A percentile compares a stretch with the other conserved stretches of the same genome.
These are phyloP conservation scores for Pleurotus tuber-regium DNA, from an alignment of 768 basidiomycete species.

Conservation along the genomic window DNA sequence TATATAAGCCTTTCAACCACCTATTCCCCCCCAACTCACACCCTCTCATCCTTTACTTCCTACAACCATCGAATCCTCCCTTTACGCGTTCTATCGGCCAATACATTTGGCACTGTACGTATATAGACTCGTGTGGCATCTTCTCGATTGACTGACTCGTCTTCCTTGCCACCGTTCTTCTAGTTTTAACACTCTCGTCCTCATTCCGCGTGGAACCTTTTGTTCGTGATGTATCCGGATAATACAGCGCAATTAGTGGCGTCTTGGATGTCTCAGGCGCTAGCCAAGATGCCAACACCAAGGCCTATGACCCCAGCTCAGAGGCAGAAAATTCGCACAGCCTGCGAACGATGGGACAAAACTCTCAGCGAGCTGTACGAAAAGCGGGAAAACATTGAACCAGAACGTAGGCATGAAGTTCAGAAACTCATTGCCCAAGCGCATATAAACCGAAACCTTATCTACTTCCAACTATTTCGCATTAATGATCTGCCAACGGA, in stretches of 20 bases:
- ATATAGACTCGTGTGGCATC: no score
- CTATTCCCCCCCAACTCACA: neutral
- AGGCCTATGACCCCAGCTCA: neutral
- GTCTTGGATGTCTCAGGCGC: neutral
- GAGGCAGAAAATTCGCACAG: neutral
- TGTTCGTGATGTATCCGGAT: neutral
- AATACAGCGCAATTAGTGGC: neutral
- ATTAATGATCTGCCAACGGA: slow-evolving; percentile 65
- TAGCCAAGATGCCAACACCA: neutral
- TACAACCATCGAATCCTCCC: neutral
- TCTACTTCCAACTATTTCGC: slow-evolving; percentile 43
- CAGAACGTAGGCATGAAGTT: slow-evolving; percentile 18
- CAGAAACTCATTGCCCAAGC: slow-evolving; percentile 25
- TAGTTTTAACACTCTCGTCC: no score
- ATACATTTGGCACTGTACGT: no score
- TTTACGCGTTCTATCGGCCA: neutral
- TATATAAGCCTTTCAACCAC: slow-evolving; percentile 1
- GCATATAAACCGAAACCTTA: slow-evolving; percentile 28
- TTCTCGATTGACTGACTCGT: no score
- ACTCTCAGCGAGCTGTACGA: neutral
- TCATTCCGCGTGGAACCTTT: neutral
- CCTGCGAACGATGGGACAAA: neutral
- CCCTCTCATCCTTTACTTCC: neutral
- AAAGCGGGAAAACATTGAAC: neutral
- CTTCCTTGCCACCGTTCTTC: no score